Conservation (phyloP, 352 stramenopile genomes). For the Globisporangium cylindrosporum region DNA sequence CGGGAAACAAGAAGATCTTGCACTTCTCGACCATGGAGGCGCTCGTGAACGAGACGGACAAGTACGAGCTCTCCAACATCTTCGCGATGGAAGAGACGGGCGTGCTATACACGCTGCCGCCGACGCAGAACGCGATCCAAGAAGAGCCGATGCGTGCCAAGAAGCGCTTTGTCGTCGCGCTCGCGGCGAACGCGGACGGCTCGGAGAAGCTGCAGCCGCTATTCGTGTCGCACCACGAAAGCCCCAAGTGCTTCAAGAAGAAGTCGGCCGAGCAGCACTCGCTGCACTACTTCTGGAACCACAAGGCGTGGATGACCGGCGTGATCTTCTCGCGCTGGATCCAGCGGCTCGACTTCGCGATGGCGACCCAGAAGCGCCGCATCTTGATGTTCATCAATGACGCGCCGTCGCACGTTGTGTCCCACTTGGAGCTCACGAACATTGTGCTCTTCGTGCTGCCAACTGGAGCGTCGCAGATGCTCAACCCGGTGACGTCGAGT, state of each 20-base stretch:
- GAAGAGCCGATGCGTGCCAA: conserved; percentile 57
- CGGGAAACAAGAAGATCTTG: conserved; percentile 33
- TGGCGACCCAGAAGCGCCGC: conserved; percentile 70
- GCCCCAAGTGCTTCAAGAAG: conserved; percentile 74
- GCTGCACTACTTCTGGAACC: conserved; percentile 83
- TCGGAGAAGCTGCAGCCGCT: conserved; percentile 77
- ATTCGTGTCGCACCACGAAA: conserved; percentile 77
- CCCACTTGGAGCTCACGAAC: conserved; percentile 74
- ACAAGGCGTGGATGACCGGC: conserved; percentile 80
- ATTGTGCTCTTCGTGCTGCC: conserved; percentile 66
- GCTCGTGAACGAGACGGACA: conserved; percentile 62
- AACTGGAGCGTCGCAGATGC: conserved; percentile 42
- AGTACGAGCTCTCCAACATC: conserved; percentile 70
- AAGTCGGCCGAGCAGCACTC: conserved; percentile 76
- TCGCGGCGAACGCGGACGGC: conserved; percentile 67
- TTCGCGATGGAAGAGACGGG: conserved; percentile 77
- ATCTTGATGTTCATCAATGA: conserved; percentile 82
- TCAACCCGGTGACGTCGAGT: conserved; percentile 66
- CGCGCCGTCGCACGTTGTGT: conserved; percentile 69
- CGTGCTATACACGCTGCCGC: conserved; percentile 70
- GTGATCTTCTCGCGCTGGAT: conserved; percentile 85
- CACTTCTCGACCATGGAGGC: conserved; percentile 62
- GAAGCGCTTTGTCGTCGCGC: conserved; percentile 66
- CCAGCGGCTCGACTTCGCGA: conserved; percentile 74
- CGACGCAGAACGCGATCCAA: conserved; percentile 39